Evolutionary conservation across 2,329 filamentous ascomycete genomes (phyloP).

Genomic region (Beauveria sp.): DNA sequence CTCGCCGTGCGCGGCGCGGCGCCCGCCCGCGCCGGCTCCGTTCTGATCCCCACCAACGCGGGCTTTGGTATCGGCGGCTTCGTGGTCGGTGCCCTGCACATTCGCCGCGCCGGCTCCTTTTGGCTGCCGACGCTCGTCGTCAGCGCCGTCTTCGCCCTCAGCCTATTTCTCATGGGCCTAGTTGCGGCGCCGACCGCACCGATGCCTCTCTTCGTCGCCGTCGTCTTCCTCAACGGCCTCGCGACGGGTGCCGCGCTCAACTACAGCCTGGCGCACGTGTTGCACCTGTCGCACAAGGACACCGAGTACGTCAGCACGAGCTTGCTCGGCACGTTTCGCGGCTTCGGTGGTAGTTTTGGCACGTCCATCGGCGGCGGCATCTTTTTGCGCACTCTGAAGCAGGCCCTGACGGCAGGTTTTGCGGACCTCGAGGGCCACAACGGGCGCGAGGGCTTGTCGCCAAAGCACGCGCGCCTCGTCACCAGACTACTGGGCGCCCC

Average conservation of each 20-base stretch:
- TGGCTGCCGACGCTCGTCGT: slow-evolving; percentile 57
- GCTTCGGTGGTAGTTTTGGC: slow-evolving; percentile 75
- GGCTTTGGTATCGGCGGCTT: slow-evolving; percentile 72
- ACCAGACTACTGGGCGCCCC: slow-evolving; percentile 43
- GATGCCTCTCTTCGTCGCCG: slow-evolving; percentile 45
- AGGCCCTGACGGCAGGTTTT: slow-evolving; percentile 51
- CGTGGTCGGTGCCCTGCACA: slow-evolving; percentile 66
- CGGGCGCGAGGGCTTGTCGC: slow-evolving; percentile 20
- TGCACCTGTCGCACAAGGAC: slow-evolving; percentile 60
- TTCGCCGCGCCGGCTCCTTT: slow-evolving; percentile 65
- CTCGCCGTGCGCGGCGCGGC: slow-evolving; percentile 65
- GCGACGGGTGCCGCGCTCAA: slow-evolving; percentile 67
- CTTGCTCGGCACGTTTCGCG: slow-evolving; percentile 70
- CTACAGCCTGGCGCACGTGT: slow-evolving; percentile 72
- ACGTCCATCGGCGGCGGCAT: slow-evolving; percentile 71
- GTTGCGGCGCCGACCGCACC: slow-evolving; percentile 46
- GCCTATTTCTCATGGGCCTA: slow-evolving; percentile 48
- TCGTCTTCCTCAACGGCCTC: slow-evolving; percentile 64
- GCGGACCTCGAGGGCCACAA: slow-evolving; percentile 33
- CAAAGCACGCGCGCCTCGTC: slow-evolving; percentile 32
- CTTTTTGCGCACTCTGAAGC: slow-evolving; percentile 56
- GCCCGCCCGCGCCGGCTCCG: slow-evolving; percentile 63
- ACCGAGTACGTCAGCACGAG: slow-evolving; percentile 71
- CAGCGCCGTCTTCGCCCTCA: slow-evolving; percentile 53
- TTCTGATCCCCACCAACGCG: slow-evolving; percentile 73